Conservation (phyloP, 208 protist species). For the Acanthamoeba triangularis region DNA sequence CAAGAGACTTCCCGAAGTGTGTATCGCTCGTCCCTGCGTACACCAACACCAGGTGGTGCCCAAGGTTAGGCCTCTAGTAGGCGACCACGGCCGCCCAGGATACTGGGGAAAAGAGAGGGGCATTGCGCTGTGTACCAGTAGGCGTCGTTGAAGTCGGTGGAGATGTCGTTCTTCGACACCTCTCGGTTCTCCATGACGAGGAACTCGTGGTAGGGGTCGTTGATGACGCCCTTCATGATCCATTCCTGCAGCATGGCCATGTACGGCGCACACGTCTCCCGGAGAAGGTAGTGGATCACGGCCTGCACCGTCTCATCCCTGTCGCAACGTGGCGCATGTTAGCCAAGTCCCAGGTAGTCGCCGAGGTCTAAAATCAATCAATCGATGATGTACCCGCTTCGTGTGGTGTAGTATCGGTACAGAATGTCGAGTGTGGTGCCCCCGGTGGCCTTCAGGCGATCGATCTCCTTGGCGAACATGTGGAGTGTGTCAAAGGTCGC, state of each 20-base stretch:
- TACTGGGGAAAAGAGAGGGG: too few species aligned
- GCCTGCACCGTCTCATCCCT: conserved; percentile 12
- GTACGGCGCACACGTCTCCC: conserved; percentile 21
- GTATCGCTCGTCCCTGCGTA: conserved; percentile 45
- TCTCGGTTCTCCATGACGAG: conserved; percentile 49
- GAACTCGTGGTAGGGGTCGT: conserved; percentile 45
- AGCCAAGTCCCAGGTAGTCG: too few species aligned
- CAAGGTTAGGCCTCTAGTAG: too few species aligned
- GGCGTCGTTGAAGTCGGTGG: conserved; percentile 9
- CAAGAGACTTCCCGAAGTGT: conserved; percentile 13
- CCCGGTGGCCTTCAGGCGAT: conserved; percentile 2
- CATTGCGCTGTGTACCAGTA: conserved; percentile 13
- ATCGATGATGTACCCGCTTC: too few species aligned
- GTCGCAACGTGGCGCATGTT: too few species aligned
- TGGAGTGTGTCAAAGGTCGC: conserved; percentile 17
- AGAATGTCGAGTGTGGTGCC: conserved; percentile 30
- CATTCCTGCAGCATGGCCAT: conserved; percentile 55
- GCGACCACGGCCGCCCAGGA: too few species aligned
- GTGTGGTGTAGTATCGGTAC: conserved; percentile 45
- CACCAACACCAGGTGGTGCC: too few species aligned
- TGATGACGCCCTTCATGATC: conserved; percentile 42
- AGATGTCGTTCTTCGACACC: background rate
- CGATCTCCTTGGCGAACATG: conserved; percentile 35
- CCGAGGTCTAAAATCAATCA: too few species aligned
- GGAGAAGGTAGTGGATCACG: conserved; percentile 30